Evolutionary conservation across 2,329 filamentous ascomycete species (phyloP).

Genomic region (Phaeosphaeriaceae sp.): DNA sequence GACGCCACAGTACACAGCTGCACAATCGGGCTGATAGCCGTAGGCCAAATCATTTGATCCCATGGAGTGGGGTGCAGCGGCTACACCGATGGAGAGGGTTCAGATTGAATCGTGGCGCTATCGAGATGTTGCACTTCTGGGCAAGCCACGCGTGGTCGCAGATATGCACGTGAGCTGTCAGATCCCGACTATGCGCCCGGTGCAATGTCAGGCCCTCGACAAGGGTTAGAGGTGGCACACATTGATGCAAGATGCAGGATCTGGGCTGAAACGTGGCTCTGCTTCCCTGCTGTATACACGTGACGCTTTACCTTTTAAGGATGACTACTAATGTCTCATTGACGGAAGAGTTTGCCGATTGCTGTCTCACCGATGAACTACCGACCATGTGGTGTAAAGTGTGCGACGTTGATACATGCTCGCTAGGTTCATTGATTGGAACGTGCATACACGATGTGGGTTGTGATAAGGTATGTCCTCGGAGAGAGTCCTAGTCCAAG

Average conservation of each 20-base stretch:
- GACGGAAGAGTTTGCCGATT: neutral
- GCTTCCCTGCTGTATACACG: neutral
- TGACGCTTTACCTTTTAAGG: neutral
- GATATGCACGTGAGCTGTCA: constrained; percentile 1
- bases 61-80: neutral
- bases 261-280: constrained; percentile 4
- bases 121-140: neutral
- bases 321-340: neutral
- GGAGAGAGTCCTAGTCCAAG: neutral
- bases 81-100: neutral
- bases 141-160: neutral
- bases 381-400: neutral
- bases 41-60: neutral
- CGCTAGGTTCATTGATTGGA: neutral
- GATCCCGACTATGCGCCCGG: neutral
- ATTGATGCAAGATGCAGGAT: neutral
- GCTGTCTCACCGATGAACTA: neutral
- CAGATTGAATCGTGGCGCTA: neutral
- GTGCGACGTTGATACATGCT: neutral
- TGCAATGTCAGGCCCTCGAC: neutral
- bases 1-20: neutral
- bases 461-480: neutral
- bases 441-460: neutral
- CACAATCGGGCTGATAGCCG: neutral
- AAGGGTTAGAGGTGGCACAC: neutral